phyloP scores from a whole-genome alignment of 2,329 filamentous ascomycete genomes.

The Colletotrichum higginsianum region DNA sequence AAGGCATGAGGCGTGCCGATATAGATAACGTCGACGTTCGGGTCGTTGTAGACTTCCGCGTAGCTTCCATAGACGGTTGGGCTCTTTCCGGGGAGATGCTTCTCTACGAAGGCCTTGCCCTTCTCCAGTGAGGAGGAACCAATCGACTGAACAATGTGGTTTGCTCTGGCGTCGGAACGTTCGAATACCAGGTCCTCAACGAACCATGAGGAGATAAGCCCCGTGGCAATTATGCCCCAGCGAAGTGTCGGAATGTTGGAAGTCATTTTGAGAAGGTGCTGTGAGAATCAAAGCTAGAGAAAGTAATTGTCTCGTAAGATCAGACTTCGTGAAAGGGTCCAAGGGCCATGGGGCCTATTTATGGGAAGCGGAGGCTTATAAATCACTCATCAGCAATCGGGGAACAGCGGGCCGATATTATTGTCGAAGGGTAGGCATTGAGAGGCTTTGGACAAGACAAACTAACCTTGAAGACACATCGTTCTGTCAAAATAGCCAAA shows the following conservation, averaged over 20 bases:
- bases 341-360: slow-evolving; percentile 9
- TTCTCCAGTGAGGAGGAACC: slow-evolving; percentile 58
- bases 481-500: background rate
- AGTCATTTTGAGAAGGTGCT: slow-evolving; percentile 8
- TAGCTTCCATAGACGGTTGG: slow-evolving; percentile 58
- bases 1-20: slow-evolving; percentile 62
- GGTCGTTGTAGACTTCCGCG: slow-evolving; percentile 56
- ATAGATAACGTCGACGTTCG: slow-evolving; percentile 61
- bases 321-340: background rate
- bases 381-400: background rate
- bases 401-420: background rate
- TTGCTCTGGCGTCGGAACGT: slow-evolving; percentile 53
- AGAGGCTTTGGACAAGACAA: background rate
- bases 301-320: no score
- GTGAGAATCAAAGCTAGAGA: background rate
- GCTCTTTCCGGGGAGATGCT: slow-evolving; percentile 47
- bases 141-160: slow-evolving; percentile 59
- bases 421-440: background rate
- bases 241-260: slow-evolving; percentile 46
- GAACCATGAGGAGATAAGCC: slow-evolving; percentile 50
- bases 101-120: slow-evolving; percentile 56
- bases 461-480: background rate
- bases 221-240: slow-evolving; percentile 52
- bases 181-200: slow-evolving; percentile 57
- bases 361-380: slow-evolving; percentile 16